Evolutionary conservation across 768 basidiomycete genomes (phyloP).

Genomic region (Nidula microcarpa): DNA sequence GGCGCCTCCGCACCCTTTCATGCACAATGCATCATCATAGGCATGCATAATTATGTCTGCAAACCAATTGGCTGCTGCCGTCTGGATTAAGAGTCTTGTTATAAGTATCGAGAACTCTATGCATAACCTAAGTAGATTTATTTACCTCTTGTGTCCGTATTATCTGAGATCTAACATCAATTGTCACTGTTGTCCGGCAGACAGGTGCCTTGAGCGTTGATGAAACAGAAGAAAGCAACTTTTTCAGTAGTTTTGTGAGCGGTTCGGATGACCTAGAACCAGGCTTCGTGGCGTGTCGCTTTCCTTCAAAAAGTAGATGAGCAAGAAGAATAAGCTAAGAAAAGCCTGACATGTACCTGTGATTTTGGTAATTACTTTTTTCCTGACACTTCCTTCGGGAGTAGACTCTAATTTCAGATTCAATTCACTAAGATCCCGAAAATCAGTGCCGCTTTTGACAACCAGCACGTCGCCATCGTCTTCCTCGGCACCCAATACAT

Average conservation of each 20-base stretch:
- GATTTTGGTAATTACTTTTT: constrained; percentile 58
- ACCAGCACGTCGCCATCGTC: constrained; percentile 70
- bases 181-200: constrained; percentile 60
- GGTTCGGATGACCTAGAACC: constrained; percentile 50
- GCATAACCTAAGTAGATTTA: background rate
- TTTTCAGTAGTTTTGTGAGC: constrained; percentile 57
- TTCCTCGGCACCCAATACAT: constrained; percentile 64
- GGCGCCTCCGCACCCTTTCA: constrained; percentile 59
- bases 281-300: constrained; percentile 60
- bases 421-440: constrained; percentile 81
- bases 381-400: constrained; percentile 60
- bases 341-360: constrained; percentile 39
- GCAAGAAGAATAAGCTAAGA: background rate
- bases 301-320: constrained; percentile 39
- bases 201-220: constrained; percentile 71
- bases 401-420: constrained; percentile 57
- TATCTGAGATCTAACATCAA: constrained; percentile 73
- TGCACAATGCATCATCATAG: constrained; percentile 67
- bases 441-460: constrained; percentile 88
- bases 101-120: too few species aligned
- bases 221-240: constrained; percentile 65
- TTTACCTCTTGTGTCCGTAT: constrained; percentile 71
- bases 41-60: constrained; percentile 81
- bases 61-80: constrained; percentile 76
- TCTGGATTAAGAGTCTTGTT: constrained; percentile 30